phyloP scores from a whole-genome alignment of 1,284 basidiomycete species.

The Paramarasmius palmivorus region DNA sequence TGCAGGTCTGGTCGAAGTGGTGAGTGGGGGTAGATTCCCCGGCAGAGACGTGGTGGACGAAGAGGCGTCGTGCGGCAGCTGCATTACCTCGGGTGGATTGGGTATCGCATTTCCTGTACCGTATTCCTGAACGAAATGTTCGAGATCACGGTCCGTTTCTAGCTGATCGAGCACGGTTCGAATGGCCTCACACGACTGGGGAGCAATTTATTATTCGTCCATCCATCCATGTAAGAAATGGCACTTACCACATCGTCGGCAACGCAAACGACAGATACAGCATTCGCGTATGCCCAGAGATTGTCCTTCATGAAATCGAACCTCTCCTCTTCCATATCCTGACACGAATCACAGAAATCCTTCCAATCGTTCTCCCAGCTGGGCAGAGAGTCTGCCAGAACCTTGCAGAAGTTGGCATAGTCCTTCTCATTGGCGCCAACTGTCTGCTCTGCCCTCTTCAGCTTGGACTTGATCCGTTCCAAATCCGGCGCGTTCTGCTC shows the following conservation, averaged over 20 bases:
- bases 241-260: slow-evolving; percentile 71
- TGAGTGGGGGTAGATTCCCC: neutral
- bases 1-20: slow-evolving; percentile 3
- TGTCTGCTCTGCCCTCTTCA: slow-evolving; percentile 70
- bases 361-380: slow-evolving; percentile 83
- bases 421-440: slow-evolving; percentile 72
- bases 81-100: slow-evolving; percentile 55
- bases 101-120: slow-evolving; percentile 65
- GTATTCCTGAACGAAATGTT: slow-evolving; percentile 61
- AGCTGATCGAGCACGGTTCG: slow-evolving; percentile 62
- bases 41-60: slow-evolving; percentile 1
- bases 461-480: slow-evolving; percentile 67
- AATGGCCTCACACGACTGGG: slow-evolving; percentile 67
- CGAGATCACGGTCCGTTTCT: slow-evolving; percentile 60
- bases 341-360: slow-evolving; percentile 70
- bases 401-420: slow-evolving; percentile 66
- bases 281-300: slow-evolving; percentile 80
- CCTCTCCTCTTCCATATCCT: slow-evolving; percentile 83
- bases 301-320: slow-evolving; percentile 78
- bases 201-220: neutral
- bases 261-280: slow-evolving; percentile 77
- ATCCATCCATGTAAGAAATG: slow-evolving; percentile 11
- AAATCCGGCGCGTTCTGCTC: slow-evolving; percentile 67
- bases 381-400: slow-evolving; percentile 60
- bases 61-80: neutral